A percentile compares a stretch with the other conserved stretches of the same genome.
Evolutionary conservation across 2,329 filamentous ascomycete species (phyloP).

Genomic region (Onygena corvina): DNA sequence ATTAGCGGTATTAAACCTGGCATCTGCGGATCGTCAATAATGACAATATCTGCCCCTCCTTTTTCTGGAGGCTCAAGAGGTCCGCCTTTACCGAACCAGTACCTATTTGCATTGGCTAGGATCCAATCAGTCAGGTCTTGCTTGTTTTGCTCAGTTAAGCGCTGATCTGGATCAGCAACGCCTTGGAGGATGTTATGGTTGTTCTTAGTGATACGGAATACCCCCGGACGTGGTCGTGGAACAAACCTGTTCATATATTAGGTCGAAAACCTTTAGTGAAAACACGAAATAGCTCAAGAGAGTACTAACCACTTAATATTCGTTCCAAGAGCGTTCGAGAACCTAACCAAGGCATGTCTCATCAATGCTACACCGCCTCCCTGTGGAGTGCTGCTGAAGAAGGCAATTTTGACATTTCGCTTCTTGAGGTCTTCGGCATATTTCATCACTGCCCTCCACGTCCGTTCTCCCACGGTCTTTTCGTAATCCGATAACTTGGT

Average conservation of each 20-base stretch:
- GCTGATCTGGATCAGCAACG: constrained; percentile 53
- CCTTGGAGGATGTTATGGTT: constrained; percentile 83
- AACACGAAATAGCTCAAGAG: neutral
- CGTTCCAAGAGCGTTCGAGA: constrained; percentile 54
- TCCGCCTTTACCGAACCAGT: constrained; percentile 58
- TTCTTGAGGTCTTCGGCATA: constrained; percentile 52
- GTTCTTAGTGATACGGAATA: constrained; percentile 75
- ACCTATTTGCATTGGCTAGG: constrained; percentile 57
- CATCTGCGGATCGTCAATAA: constrained; percentile 80
- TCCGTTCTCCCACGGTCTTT: constrained; percentile 47
- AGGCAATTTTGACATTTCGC: constrained; percentile 57
- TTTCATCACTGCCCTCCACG: constrained; percentile 54
- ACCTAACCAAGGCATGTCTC: constrained; percentile 65
- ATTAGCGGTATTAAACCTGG: constrained; percentile 63
- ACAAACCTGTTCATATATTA: constrained; percentile 43
- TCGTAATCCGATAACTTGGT: constrained; percentile 47
- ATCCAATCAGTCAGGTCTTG: constrained; percentile 59
- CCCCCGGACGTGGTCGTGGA: constrained; percentile 64
- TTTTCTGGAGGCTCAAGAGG: constrained; percentile 53
- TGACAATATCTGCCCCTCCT: constrained; percentile 63
- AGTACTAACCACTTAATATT: constrained; percentile 58
- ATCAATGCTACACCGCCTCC: constrained; percentile 74
- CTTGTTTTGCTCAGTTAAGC: constrained; percentile 52
- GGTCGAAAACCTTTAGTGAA: constrained; percentile 1
- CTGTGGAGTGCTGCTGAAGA: constrained; percentile 70